Evolutionary conservation across 2,329 filamentous ascomycete species (phyloP), one percentile per base, ranked within the genome.

Genomic region (Verticillium dahliae): DNA sequence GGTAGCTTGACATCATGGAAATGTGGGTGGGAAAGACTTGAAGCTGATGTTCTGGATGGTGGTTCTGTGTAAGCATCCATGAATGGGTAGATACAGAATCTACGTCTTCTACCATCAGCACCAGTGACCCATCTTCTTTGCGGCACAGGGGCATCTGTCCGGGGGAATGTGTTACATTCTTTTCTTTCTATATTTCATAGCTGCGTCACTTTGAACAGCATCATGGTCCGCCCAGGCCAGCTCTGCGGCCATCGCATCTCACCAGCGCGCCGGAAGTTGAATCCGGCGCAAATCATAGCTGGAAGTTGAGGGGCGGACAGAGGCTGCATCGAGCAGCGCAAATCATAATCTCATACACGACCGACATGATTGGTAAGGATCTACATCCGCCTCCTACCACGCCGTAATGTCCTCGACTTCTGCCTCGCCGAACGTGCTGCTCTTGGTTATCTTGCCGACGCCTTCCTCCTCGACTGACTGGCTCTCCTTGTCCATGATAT

Each of bases 401-500:
- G 92, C 92, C 38, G 92, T 97, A 68, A 97, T 97, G 72, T 98
- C 95, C 63, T 94, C 94, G 22, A 97, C 92, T 76, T 98, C 64
- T 1, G 92, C 93, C 77, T 98, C 93, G 15, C 94, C 93, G 79
- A 97, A 97, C 0, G 91, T 95, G 75, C 92, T 97, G 61, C 85
- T 92, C 80, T 96, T 97, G 18, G 85, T 91, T 65, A 93, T 75
- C 68, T 85, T 78, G 15, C 86, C 87, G 6, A 86, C 80, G 63
- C 81, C 78, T 65, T 80, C 73, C 63, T 79, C 80, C 31, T 77
- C 79, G 34, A 70, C 72, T 41, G 72, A 71, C 2, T 75, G 75
- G 2, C 80, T 84, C 27, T 85, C 79, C 68, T 80, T 84, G 39
- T 75, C 78, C 93, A 98, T 97, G 66, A 99, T 94, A 67, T 97